Evolutionary conservation across 2,329 filamentous ascomycete genomes (phyloP).

Genomic region (Aureobasidium sp.): DNA sequence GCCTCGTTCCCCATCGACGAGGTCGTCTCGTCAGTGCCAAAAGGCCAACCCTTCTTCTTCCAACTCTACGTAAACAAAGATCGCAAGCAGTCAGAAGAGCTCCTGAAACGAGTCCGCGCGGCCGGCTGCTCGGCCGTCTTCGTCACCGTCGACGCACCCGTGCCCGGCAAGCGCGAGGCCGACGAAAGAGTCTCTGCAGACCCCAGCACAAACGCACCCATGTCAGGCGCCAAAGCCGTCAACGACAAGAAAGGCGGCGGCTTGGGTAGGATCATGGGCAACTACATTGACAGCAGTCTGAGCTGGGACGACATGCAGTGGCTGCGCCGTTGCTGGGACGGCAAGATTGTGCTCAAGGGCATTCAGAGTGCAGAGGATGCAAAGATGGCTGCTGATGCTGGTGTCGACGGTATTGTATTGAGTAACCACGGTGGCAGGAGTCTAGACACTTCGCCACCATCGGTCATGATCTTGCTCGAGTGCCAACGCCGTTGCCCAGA

Average conservation of each 20-base stretch:
- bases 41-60: slow-evolving; percentile 43
- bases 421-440: slow-evolving; percentile 49
- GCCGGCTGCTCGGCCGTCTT: slow-evolving; percentile 49
- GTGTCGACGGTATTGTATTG: slow-evolving; percentile 41
- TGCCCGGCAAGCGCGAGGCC: slow-evolving; percentile 49
- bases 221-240: slow-evolving; percentile 44
- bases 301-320: slow-evolving; percentile 43
- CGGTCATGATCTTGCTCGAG: slow-evolving; percentile 56
- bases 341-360: slow-evolving; percentile 41
- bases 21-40: slow-evolving; percentile 23
- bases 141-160: slow-evolving; percentile 53
- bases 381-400: slow-evolving; percentile 35
- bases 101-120: slow-evolving; percentile 42
- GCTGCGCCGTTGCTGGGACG: slow-evolving; percentile 35
- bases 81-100: slow-evolving; percentile 43
- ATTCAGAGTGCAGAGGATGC: slow-evolving; percentile 37
- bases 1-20: slow-evolving; percentile 28
- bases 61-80: slow-evolving; percentile 58
- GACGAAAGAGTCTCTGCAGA: slow-evolving; percentile 43
- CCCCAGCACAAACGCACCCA: slow-evolving; percentile 41
- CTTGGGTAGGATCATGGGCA: slow-evolving; percentile 49
- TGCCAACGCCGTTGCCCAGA: slow-evolving; percentile 55
- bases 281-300: slow-evolving; percentile 51
- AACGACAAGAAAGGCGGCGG: slow-evolving; percentile 51
- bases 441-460: slow-evolving; percentile 45